phyloP scores from a whole-genome alignment of 495 filamentous ascomycete genomes.

The Aspergillus sparsus region DNA sequence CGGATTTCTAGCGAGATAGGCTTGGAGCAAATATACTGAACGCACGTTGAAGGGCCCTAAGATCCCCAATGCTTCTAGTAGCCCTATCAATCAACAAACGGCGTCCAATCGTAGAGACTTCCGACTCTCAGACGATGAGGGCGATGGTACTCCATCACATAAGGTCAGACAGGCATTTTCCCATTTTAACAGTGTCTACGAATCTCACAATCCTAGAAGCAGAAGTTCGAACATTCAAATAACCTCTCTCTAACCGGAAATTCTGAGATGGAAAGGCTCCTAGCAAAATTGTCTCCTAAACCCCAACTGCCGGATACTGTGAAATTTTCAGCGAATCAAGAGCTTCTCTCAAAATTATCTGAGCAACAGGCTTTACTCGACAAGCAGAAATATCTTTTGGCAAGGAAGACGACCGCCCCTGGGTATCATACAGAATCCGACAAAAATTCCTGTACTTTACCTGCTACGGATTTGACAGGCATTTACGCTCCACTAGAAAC shows the following conservation, averaged over 20 bases:
- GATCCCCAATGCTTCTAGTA: slow-evolving; percentile 30
- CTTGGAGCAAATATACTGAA: not conserved
- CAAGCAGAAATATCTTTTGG: slow-evolving; percentile 54
- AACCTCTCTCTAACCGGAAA: slow-evolving; percentile 26
- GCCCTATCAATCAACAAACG: slow-evolving; percentile 37
- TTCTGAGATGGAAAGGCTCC: slow-evolving; percentile 43
- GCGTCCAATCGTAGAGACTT: slow-evolving; percentile 45
- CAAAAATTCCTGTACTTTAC: slow-evolving; percentile 53
- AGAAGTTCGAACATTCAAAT: slow-evolving; percentile 48
- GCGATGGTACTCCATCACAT: slow-evolving; percentile 28
- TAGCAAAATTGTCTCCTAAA: slow-evolving; percentile 39
- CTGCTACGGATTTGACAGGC: slow-evolving; percentile 54
- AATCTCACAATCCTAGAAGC: slow-evolving; percentile 54
- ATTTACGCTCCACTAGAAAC: slow-evolving; percentile 40
- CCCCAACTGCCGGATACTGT: slow-evolving; percentile 25
- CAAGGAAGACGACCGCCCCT: slow-evolving; percentile 34
- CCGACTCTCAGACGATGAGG: slow-evolving; percentile 26
- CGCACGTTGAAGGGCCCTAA: slow-evolving; percentile 29
- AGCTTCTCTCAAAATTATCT: slow-evolving; percentile 60
- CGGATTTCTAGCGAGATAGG: not conserved
- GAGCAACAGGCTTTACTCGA: slow-evolving; percentile 63
- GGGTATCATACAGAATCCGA: slow-evolving; percentile 41
- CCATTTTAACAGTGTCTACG: not conserved
- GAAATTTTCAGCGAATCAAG: slow-evolving; percentile 23
- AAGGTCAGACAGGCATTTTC: slow-evolving; percentile 35